phyloP scores from a whole-genome alignment of 257 asterid genomes.

The Capsicum baccatum region DNA sequence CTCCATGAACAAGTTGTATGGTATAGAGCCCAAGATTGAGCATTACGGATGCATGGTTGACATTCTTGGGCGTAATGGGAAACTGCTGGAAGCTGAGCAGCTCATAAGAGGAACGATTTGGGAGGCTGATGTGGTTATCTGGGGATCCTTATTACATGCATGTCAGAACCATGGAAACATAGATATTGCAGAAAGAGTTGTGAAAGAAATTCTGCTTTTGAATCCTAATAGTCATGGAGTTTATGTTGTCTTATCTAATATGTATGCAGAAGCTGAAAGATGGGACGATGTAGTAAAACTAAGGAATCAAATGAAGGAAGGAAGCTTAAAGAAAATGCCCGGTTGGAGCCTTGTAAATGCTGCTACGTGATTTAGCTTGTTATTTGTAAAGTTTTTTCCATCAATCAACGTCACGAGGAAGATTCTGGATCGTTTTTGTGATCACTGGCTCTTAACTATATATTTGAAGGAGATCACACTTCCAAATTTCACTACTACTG shows the following conservation, averaged over 20 bases:
- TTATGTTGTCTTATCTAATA: constrained; percentile 76
- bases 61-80: constrained; percentile 76
- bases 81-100: constrained; percentile 74
- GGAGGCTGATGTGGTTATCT: constrained; percentile 77
- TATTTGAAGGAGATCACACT: not conserved
- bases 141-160: constrained; percentile 83
- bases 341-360: constrained; percentile 67
- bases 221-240: constrained; percentile 76
- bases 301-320: constrained; percentile 71
- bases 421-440: too few relatives aligned
- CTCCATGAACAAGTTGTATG: constrained; percentile 60
- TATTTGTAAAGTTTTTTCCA: not conserved
- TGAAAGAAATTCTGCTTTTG: constrained; percentile 62
- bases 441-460: not conserved
- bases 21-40: constrained; percentile 69
- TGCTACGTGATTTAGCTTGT: constrained; percentile 32
- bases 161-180: constrained; percentile 64
- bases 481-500: not conserved
- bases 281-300: constrained; percentile 74
- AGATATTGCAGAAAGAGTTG: constrained; percentile 79
- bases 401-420: not conserved
- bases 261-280: constrained; percentile 85
- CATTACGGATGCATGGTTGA: constrained; percentile 91
- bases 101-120: constrained; percentile 69
- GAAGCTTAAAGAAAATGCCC: constrained; percentile 65